phyloP scores from a whole-genome alignment of 768 basidiomycete genomes.

The Hortiboletus flavorubellus region DNA sequence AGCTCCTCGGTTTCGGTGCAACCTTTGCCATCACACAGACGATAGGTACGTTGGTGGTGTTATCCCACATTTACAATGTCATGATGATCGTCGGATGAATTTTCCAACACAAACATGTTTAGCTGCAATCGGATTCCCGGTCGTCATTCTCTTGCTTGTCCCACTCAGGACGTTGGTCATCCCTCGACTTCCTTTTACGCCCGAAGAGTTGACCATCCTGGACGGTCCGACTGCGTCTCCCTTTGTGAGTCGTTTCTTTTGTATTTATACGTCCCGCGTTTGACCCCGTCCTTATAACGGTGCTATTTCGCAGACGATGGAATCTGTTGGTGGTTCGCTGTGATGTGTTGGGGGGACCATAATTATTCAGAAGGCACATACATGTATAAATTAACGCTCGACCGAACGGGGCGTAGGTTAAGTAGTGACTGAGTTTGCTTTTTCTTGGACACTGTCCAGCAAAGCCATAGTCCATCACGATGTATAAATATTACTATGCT shows the following conservation, averaged over 20 bases:
- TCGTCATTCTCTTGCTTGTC: constrained; percentile 81
- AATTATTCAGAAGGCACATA: background rate
- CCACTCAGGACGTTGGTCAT: constrained; percentile 72
- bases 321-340: constrained; percentile 39
- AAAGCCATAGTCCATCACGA: too few species aligned
- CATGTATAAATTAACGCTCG: background rate
- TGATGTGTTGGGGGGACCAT: background rate
- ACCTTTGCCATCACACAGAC: constrained; percentile 93
- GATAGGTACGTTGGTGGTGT: constrained; percentile 48
- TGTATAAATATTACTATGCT: too few species aligned
- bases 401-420: too few species aligned
- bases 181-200: constrained; percentile 70
- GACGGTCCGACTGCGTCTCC: constrained; percentile 87
- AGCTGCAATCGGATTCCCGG: constrained; percentile 90
- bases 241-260: constrained; percentile 57
- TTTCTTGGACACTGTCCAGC: too few species aligned
- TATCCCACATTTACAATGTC: background rate
- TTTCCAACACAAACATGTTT: background rate
- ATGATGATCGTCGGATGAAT: too few species aligned
- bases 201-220: constrained; percentile 77
- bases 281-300: background rate
- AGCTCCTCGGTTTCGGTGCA: constrained; percentile 80
- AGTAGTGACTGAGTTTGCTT: too few species aligned
- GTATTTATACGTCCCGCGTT: background rate
- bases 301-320: constrained; percentile 36